Percentiles rank a stretch among this genome's conserved stretches.
These are phyloP conservation scores for Diplodia seriata DNA, from an alignment of 2,329 filamentous ascomycete species.

Conservation along the genomic window DNA sequence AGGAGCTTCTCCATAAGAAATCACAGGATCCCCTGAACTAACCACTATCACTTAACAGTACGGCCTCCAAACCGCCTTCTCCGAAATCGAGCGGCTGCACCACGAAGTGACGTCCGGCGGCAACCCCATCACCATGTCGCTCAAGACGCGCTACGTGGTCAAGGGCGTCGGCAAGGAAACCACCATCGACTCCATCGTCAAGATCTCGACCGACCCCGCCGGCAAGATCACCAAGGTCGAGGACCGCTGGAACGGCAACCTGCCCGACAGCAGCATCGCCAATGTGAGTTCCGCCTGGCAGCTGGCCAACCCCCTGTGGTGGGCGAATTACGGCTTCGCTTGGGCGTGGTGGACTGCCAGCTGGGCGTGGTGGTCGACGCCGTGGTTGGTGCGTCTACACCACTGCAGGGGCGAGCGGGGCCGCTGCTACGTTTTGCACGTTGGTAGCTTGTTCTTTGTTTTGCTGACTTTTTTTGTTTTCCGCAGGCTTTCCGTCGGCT, in stretches of 20 bases:
- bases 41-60: conserved; percentile 50
- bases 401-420: neutral
- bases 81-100: conserved; percentile 62
- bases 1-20: no score
- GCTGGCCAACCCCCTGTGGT: conserved; percentile 48
- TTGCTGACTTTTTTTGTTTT: neutral
- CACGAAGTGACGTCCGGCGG: conserved; percentile 62
- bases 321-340: conserved; percentile 47
- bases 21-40: neutral
- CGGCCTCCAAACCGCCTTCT: conserved; percentile 65
- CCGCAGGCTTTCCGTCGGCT: conserved; percentile 59
- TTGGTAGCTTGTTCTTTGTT: neutral
- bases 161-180: conserved; percentile 62
- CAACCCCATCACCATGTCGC: conserved; percentile 65
- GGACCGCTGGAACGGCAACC: conserved; percentile 62
- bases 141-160: conserved; percentile 61
- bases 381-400: conserved; percentile 50
- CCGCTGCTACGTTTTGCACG: no score
- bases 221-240: conserved; percentile 60
- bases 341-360: conserved; percentile 51
- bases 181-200: conserved; percentile 57
- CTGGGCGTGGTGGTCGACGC: conserved; percentile 49
- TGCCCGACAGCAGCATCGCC: conserved; percentile 58
- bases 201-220: conserved; percentile 53
- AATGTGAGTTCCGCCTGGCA: conserved; percentile 51